Evolutionary conservation across 768 basidiomycete genomes (phyloP).

Genomic region (Gymnopilus dilepis): DNA sequence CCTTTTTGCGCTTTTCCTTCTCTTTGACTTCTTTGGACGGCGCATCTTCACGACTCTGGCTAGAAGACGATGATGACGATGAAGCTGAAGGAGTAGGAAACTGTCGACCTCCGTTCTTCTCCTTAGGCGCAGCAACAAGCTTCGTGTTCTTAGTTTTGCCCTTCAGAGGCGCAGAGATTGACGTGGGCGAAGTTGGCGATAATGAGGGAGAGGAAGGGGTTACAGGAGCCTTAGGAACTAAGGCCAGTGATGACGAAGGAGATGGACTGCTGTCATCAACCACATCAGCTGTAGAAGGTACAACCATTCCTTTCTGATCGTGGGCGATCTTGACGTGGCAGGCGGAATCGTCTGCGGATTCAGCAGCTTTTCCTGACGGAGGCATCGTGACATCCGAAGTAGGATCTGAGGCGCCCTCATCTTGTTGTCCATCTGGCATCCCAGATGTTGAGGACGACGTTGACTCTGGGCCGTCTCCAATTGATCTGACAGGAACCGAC

Average conservation of each 20-base stretch:
- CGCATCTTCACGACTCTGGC: neutral
- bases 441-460: too few species aligned
- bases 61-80: neutral
- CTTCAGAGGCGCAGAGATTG: neutral
- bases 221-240: too few species aligned
- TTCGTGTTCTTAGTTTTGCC: neutral
- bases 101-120: slow-evolving; percentile 10
- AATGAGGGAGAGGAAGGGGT: neutral
- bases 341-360: neutral
- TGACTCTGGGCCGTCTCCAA: neutral
- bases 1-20: slow-evolving; percentile 21
- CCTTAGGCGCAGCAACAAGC: slow-evolving; percentile 5
- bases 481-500: neutral
- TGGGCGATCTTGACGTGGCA: neutral
- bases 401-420: neutral
- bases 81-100: too few species aligned
- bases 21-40: neutral
- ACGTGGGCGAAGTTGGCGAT: neutral
- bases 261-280: neutral
- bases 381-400: neutral
- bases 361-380: neutral
- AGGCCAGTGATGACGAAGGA: neutral
- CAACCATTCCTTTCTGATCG: neutral
- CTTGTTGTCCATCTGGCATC: neutral
- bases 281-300: neutral